A percentile compares a stretch with the other conserved stretches of the same genome.
phyloP scores from a whole-genome alignment of 192 early-diverging fungal genomes.

The Endogone sp. region DNA sequence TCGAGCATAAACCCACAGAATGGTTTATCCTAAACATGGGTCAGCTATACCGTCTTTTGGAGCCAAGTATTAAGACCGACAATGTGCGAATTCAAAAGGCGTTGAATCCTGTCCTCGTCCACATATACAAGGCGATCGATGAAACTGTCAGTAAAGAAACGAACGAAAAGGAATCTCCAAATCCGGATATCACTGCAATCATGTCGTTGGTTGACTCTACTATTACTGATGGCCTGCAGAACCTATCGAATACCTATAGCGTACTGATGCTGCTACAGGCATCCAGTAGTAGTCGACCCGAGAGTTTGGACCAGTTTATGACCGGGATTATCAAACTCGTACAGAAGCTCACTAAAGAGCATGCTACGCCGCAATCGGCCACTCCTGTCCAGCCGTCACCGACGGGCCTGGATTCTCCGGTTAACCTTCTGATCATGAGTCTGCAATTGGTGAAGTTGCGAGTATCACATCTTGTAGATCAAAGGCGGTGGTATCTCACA shows the following conservation, averaged over 20 bases:
- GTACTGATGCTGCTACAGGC: conserved; percentile 68
- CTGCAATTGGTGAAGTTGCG: conserved; percentile 50
- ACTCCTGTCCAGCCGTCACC: conserved; percentile 25
- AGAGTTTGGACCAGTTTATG: conserved; percentile 68
- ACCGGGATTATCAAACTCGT: conserved; percentile 78
- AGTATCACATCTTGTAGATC: conserved; percentile 75
- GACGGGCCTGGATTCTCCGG: conserved; percentile 41
- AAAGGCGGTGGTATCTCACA: conserved; percentile 80
- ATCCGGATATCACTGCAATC: conserved; percentile 48
- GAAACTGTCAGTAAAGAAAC: conserved; percentile 27
- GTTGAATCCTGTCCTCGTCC: conserved; percentile 66
- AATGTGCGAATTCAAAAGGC: conserved; percentile 67
- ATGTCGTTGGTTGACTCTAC: conserved; percentile 57
- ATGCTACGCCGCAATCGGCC: conserved; percentile 33
- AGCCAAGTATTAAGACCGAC: conserved; percentile 71
- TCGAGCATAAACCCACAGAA: conserved; percentile 51
- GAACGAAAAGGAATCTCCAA: conserved; percentile 35
- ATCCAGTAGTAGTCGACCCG: conserved; percentile 53
- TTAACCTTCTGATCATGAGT: conserved; percentile 49
- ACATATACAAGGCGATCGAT: conserved; percentile 63
- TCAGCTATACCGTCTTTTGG: conserved; percentile 59
- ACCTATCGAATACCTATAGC: conserved; percentile 59
- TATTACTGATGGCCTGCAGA: conserved; percentile 64
- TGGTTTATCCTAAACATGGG: conserved; percentile 67
- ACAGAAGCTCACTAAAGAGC: conserved; percentile 82